phyloP scores from a whole-genome alignment of 805 yeast species.

The Sugiyamaella lignohabitans region DNA sequence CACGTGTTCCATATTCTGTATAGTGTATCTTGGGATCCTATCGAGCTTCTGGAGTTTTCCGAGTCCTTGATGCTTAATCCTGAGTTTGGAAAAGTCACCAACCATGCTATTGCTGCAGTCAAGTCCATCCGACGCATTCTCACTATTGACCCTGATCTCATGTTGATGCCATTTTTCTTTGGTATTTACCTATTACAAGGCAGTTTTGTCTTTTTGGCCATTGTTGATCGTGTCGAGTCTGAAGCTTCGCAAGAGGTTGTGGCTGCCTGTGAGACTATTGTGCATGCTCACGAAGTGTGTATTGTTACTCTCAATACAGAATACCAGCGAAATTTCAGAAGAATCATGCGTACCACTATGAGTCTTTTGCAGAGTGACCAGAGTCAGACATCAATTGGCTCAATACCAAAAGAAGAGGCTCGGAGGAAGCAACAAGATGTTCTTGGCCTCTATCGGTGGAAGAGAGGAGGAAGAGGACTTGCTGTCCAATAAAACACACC shows the following conservation, averaged over 20 bases:
- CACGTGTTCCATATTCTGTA: slow-evolving; percentile 28
- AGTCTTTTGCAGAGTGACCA: slow-evolving; percentile 19
- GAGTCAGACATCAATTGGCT: slow-evolving; percentile 4
- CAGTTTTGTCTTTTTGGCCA: slow-evolving; percentile 23
- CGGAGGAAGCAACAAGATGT: slow-evolving; percentile 29
- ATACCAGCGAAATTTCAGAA: slow-evolving; percentile 28
- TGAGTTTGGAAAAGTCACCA: slow-evolving; percentile 22
- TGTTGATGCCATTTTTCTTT: slow-evolving; percentile 28
- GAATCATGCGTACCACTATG: slow-evolving; percentile 29
- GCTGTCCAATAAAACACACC: slow-evolving; percentile 30
- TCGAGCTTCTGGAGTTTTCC: slow-evolving; percentile 24
- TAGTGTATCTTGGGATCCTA: slow-evolving; percentile 28
- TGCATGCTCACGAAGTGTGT: slow-evolving; percentile 30
- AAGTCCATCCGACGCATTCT: slow-evolving; percentile 23
- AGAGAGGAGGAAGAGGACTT: slow-evolving; percentile 33
- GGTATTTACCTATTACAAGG: slow-evolving; percentile 29
- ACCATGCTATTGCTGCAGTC: slow-evolving; percentile 27
- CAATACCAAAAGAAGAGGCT: slow-evolving; percentile 16
- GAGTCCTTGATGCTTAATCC: slow-evolving; percentile 20
- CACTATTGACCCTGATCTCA: slow-evolving; percentile 26
- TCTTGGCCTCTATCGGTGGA: slow-evolving; percentile 34
- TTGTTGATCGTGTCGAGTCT: slow-evolving; percentile 22
- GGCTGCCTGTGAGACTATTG: slow-evolving; percentile 27
- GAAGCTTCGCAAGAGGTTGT: slow-evolving; percentile 24
- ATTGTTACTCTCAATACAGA: slow-evolving; percentile 28